Percentiles rank a stretch among this genome's conserved stretches.
phyloP scores from a whole-genome alignment of 2,329 filamentous ascomycete genomes.

The Cercospora sp. region DNA sequence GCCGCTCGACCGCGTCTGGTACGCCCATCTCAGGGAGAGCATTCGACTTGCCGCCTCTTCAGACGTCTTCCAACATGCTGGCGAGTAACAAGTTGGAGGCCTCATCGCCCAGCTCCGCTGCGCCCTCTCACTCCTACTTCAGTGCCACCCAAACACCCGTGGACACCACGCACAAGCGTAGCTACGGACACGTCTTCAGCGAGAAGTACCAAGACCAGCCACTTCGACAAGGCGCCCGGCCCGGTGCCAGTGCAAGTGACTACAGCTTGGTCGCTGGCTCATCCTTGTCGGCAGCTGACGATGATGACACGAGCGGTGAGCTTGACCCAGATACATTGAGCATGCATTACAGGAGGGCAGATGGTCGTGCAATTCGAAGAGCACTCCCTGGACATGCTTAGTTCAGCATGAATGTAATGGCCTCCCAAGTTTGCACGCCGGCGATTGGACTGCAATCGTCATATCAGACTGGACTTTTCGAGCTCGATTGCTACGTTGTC shows the following conservation, averaged over 20 bases:
- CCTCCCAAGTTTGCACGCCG: not conserved
- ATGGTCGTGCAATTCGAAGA: constrained; percentile 41
- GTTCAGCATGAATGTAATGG: not conserved
- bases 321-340: constrained; percentile 35
- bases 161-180: constrained; percentile 46
- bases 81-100: constrained; percentile 42
- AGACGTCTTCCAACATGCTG: constrained; percentile 38
- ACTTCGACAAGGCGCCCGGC: constrained; percentile 48
- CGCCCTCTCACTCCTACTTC: constrained; percentile 35
- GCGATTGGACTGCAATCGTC: not conserved
- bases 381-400: constrained; percentile 27
- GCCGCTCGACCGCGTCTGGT: constrained; percentile 26
- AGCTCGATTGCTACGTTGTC: not conserved
- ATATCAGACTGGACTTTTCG: not conserved
- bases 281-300: constrained; percentile 37
- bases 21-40: constrained; percentile 26
- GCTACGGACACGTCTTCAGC: constrained; percentile 48
- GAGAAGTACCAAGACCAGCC: constrained; percentile 45
- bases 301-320: constrained; percentile 29
- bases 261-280: constrained; percentile 10
- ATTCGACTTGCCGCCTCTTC: constrained; percentile 44
- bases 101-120: constrained; percentile 47
- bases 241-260: constrained; percentile 30
- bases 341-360: constrained; percentile 51
- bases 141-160: constrained; percentile 15